A percentile compares a stretch with the other conserved stretches of the same genome.
These are phyloP conservation scores for Nicotiana knightiana DNA, from an alignment of 257 asterid species.

Conservation along the genomic window DNA sequence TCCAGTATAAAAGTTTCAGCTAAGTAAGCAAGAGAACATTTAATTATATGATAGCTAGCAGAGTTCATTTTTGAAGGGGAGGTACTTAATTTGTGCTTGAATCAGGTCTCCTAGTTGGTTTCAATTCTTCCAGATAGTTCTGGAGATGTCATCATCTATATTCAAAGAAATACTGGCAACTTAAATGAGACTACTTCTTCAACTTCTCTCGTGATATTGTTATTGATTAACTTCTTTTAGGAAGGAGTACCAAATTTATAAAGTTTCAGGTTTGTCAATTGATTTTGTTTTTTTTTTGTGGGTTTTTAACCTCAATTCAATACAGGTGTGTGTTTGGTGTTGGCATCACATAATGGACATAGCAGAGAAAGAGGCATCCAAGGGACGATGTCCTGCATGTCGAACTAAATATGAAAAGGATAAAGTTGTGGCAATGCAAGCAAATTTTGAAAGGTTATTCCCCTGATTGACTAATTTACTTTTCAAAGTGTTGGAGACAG, in stretches of 20 bases:
- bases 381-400: slow-evolving; percentile 97
- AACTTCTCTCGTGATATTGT: neutral
- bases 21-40: neutral
- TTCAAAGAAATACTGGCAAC: neutral
- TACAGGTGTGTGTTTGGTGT: slow-evolving; percentile 93
- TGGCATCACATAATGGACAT: slow-evolving; percentile 96
- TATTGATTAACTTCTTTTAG: neutral
- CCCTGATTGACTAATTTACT: slow-evolving; percentile 11
- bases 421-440: slow-evolving; percentile 75
- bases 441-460: slow-evolving; percentile 63
- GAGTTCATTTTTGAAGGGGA: neutral
- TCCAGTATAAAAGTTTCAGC: neutral
- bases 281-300: neutral
- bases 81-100: neutral
- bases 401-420: slow-evolving; percentile 77
- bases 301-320: neutral
- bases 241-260: neutral
- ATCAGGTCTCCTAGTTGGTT: neutral
- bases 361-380: slow-evolving; percentile 83
- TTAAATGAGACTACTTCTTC: neutral
- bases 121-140: neutral
- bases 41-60: neutral
- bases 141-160: neutral
- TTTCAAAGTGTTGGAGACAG: slow-evolving; percentile 7
- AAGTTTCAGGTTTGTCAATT: neutral